Percentiles rank a stretch among this genome's conserved stretches.
Evolutionary conservation across 495 filamentous ascomycete genomes (phyloP).

Genomic region (Penicillium samsonianum): DNA sequence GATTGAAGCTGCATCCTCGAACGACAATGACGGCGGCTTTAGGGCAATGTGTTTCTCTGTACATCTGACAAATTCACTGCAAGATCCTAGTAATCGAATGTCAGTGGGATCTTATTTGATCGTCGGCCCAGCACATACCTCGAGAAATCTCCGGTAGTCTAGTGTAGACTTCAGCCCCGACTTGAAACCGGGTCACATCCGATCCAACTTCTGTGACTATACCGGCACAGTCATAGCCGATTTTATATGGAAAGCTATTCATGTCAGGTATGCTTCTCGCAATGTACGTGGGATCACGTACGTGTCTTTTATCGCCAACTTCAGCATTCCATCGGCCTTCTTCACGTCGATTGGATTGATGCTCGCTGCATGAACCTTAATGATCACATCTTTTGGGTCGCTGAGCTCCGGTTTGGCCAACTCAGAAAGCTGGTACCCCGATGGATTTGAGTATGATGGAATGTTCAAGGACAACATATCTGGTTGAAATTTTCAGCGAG

Average conservation of each 20-base stretch:
- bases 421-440: constrained; percentile 40
- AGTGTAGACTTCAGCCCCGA: constrained; percentile 52
- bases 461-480: constrained; percentile 49
- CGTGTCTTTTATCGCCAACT: constrained; percentile 27
- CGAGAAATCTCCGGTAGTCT: constrained; percentile 25
- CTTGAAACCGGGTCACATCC: constrained; percentile 39
- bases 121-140: constrained; percentile 7
- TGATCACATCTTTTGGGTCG: constrained; percentile 46
- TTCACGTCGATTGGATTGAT: constrained; percentile 54
- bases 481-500: too few species aligned
- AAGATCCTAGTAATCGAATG: constrained; percentile 15
- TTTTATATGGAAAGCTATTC: constrained; percentile 36
- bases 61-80: constrained; percentile 43
- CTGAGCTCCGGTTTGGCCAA: constrained; percentile 44
- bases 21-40: constrained; percentile 37
- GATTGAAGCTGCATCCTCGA: constrained; percentile 44
- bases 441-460: constrained; percentile 40
- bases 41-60: constrained; percentile 32
- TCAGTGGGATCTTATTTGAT: neutral
- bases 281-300: constrained; percentile 3
- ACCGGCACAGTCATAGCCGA: constrained; percentile 49
- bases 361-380: constrained; percentile 49
- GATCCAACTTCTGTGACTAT: constrained; percentile 45
- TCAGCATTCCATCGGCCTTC: constrained; percentile 33
- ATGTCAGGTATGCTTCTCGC: neutral